A percentile compares a stretch with the other conserved stretches of the same genome.
These are phyloP conservation scores for Cryptococcus wingfieldii DNA, from an alignment of 1,284 basidiomycete genomes.

Conservation along the genomic window DNA sequence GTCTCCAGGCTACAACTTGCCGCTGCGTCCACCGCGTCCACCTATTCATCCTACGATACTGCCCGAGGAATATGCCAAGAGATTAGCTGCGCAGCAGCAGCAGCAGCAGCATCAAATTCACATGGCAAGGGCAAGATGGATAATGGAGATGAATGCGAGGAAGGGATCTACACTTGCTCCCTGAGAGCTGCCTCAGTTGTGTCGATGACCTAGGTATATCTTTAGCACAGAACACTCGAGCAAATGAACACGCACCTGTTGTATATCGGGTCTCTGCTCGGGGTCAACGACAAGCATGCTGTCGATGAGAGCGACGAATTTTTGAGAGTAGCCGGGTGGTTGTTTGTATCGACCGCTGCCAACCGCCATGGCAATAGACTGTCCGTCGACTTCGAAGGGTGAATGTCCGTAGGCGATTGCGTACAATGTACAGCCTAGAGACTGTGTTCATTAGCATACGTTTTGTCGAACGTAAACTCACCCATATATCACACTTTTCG, in stretches of 20 bases:
- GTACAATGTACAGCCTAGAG: slow-evolving; percentile 84
- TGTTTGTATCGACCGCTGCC: slow-evolving; percentile 80
- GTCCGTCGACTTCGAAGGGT: slow-evolving; percentile 85
- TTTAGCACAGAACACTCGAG: slow-evolving; percentile 2
- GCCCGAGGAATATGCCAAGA: slow-evolving; percentile 2
- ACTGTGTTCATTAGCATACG: slow-evolving; percentile 53
- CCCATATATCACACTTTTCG: slow-evolving; percentile 95
- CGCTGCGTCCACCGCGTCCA: not conserved
- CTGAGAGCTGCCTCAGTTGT: slow-evolving; percentile 59
- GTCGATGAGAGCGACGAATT: slow-evolving; percentile 74
- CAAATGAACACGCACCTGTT: slow-evolving; percentile 56
- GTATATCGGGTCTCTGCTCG: slow-evolving; percentile 72
- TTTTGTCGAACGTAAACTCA: slow-evolving; percentile 46
- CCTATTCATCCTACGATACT: too few species aligned
- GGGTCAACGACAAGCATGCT: slow-evolving; percentile 77
- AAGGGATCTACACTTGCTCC: not conserved
- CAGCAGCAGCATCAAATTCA: not conserved
- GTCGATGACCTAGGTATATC: slow-evolving; percentile 59
- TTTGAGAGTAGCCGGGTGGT: slow-evolving; percentile 74
- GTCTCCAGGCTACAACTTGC: not conserved
- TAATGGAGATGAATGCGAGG: slow-evolving; percentile 6
- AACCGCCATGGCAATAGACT: slow-evolving; percentile 92
- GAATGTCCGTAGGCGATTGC: slow-evolving; percentile 88
- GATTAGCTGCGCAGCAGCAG: slow-evolving; percentile 5
- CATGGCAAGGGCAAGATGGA: not conserved